Evolutionary conservation across 2,329 filamentous ascomycete genomes (phyloP), one percentile per base, ranked within the genome.

Genomic region (Beauveria asiatica): DNA sequence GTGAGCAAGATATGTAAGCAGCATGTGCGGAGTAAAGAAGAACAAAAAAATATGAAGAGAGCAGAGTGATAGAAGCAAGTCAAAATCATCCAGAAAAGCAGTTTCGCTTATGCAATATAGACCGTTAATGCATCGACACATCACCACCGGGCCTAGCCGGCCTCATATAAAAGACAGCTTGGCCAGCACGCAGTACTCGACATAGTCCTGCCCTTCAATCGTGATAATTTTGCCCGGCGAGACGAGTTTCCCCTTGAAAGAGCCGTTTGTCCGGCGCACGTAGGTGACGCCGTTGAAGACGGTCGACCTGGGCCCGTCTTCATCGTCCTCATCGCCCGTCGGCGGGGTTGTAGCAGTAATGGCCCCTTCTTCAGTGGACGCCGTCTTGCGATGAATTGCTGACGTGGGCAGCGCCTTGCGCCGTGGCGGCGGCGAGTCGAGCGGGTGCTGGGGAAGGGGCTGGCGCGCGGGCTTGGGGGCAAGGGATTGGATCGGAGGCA

Each of bases 141-240:
- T 52, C 13, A 51, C 10, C 33, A 37, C 33, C 33, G 11, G 11
- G 27, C 27, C 37, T 2, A 23, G 5, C 7, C 37, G 13, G 9
- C 41, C 51, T 48, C 25, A 59, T 25, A 59, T 30, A 53, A 59
- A 59, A 2, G 57, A 53, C 42, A 59, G 30, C 30, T 59, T 59
- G 30, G 59, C 53, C 59, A 61, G 46, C 41, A 61, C 53, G 27
- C 59, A 56, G 39, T 61, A 61, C 52, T 61, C 59, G 13, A 61
- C 59, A 52, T 61, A 61, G 33, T 61, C 59, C 27, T 61, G 51
- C 13, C 53, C 53, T 25, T 61, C 59, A 56, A 61, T 61, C 37
- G 59, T 61, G n/a, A 61, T 57, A 27, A 61, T 57, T 11, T 56
- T 61, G 52, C 59, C 59, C 33, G 59, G 59, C n/a, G 59, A 61